Conservation (phyloP, 768 basidiomycete species). For the Phylloporus arenicola region DNA sequence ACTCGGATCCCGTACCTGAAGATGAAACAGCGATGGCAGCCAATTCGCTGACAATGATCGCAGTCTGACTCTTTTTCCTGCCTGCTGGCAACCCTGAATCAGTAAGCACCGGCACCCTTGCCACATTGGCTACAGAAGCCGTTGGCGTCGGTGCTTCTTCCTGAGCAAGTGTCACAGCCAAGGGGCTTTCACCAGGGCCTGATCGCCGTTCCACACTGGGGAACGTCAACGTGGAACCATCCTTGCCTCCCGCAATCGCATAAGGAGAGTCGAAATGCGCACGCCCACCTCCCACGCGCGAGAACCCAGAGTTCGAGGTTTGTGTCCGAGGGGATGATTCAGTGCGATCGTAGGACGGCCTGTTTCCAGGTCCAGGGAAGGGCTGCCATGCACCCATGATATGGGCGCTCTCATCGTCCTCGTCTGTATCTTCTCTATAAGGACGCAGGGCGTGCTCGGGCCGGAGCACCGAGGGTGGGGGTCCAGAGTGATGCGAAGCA, state of each 20-base stretch:
- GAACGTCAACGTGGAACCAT: slow-evolving; percentile 59
- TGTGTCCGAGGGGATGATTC: slow-evolving; percentile 27
- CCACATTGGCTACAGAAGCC: slow-evolving; percentile 44
- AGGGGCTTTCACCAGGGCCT: slow-evolving; percentile 18
- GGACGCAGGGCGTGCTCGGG: slow-evolving; percentile 76
- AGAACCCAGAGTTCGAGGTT: slow-evolving; percentile 59
- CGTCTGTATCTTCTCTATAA: slow-evolving; percentile 75
- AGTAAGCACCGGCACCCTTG: slow-evolving; percentile 35
- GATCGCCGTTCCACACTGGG: slow-evolving; percentile 52
- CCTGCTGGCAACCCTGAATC: slow-evolving; percentile 46
- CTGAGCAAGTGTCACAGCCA: slow-evolving; percentile 20
- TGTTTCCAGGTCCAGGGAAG: slow-evolving; percentile 42
- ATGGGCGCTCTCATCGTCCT: slow-evolving; percentile 60
- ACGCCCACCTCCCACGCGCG: slow-evolving; percentile 80
- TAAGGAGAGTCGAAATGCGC: slow-evolving; percentile 86
- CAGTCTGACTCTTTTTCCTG: slow-evolving; percentile 78
- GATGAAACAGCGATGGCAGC: slow-evolving; percentile 21
- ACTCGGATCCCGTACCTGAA: slow-evolving; percentile 12
- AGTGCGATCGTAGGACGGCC: slow-evolving; percentile 21
- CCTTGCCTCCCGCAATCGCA: slow-evolving; percentile 50
- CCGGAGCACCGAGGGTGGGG: slow-evolving; percentile 66
- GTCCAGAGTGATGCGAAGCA: slow-evolving; percentile 39
- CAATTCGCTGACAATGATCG: slow-evolving; percentile 68
- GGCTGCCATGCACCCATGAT: slow-evolving; percentile 97
- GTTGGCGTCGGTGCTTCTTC: slow-evolving; percentile 47